Percentiles rank a stretch among this genome's conserved stretches.
Conservation (phyloP, 768 basidiomycete genomes). For the Auricularia cornea region DNA sequence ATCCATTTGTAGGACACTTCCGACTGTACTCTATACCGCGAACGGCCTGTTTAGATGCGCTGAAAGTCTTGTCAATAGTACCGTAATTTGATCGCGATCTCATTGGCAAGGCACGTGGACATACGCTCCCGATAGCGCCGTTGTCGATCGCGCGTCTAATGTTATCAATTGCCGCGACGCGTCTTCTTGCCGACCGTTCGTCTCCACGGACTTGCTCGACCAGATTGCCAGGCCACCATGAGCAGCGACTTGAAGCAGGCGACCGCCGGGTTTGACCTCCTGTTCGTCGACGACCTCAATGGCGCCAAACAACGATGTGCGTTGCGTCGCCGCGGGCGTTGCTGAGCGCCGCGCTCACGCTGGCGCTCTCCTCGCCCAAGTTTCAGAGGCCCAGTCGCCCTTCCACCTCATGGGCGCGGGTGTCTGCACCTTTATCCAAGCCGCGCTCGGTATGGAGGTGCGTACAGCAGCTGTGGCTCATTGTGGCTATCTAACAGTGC, state of each 20-base stretch:
- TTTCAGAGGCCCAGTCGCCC: slow-evolving; percentile 35
- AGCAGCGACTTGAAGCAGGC: slow-evolving; percentile 17
- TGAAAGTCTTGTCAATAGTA: no score
- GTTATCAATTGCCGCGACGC: no score
- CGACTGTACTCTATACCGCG: no score
- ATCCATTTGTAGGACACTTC: no score
- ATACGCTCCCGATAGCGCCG: no score
- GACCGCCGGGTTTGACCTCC: slow-evolving; percentile 50
- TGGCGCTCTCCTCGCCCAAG: background rate
- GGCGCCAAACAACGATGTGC: slow-evolving; percentile 33
- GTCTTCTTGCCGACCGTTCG: no score
- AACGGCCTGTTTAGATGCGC: no score
- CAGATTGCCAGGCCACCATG: background rate
- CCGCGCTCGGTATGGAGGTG: slow-evolving; percentile 77
- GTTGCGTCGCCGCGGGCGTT: background rate
- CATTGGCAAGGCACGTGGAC: no score
- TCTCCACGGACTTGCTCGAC: no score
- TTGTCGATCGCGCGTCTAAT: no score
- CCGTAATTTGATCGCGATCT: no score
- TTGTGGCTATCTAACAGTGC: background rate
- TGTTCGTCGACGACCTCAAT: slow-evolving; percentile 61
- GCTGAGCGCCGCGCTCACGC: slow-evolving; percentile 33
- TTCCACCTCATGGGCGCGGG: slow-evolving; percentile 69
- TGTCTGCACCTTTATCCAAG: slow-evolving; percentile 66
- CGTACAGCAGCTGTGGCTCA: slow-evolving; percentile 4